Conservation (phyloP, 208 protist genomes). For the Naegleria lovaniensis region DNA sequence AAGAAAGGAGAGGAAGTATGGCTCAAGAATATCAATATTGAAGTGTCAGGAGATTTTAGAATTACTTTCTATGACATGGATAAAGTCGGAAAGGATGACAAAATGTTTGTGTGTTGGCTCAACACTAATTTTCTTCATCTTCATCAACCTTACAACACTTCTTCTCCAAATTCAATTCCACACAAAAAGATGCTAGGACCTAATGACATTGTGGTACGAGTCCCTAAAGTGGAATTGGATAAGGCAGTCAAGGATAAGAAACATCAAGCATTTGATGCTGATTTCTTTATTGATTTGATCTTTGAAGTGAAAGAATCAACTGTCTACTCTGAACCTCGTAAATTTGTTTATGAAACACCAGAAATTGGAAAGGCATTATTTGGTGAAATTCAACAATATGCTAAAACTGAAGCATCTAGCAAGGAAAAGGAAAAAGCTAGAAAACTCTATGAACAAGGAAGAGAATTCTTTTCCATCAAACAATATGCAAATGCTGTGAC, state of each 20-base stretch:
- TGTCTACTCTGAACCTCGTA: background rate
- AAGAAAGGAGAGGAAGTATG: background rate
- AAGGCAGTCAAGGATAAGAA: background rate
- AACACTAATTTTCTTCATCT: background rate
- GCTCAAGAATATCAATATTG: background rate
- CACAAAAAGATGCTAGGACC: background rate
- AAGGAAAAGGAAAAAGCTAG: background rate
- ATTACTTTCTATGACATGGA: background rate
- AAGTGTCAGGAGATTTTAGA: background rate
- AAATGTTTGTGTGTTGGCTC: background rate
- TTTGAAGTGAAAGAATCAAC: background rate
- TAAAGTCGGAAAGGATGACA: background rate
- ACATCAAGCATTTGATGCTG: background rate
- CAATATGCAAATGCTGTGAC: background rate
- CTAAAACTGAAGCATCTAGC: background rate
- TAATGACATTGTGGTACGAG: background rate
- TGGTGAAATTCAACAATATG: constrained; percentile 8
- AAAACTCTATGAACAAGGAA: background rate
- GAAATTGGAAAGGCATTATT: background rate
- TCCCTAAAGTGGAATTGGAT: background rate
- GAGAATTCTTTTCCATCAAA: background rate
- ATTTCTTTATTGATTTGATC: background rate
- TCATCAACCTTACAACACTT: background rate
- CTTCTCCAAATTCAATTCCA: background rate
- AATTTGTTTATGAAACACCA: background rate